Evolutionary conservation across 2,329 filamentous ascomycete species (phyloP), one percentile per base, ranked within the genome.

Genomic region (Thelonectria olida): DNA sequence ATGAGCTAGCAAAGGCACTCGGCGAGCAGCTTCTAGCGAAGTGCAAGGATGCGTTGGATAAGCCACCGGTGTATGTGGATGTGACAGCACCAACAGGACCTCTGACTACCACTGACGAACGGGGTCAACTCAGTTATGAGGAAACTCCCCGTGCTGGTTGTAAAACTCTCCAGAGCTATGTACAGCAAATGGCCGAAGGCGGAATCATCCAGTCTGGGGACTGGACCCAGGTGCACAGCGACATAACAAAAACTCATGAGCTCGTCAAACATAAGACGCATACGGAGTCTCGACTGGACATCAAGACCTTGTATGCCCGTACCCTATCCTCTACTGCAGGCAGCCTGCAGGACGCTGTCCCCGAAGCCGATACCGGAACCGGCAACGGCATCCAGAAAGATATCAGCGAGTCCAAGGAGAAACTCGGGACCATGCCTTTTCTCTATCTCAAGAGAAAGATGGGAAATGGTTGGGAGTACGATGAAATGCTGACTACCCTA

Each of bases 131-230:
- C 75, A 91, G 92, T 73, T 99, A 97, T 75, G 86, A 94, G 74
- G 96, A 99, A 78, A 86, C 91, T 7, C 92, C 94, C 55, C 88
- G 96, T 55, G 84, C 92, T 31, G 97, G 93, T 76, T 96, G 95
- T 76, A 91, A 96, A 72, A 99, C 99, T 82, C 87, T 99, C 44
- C 96, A 99, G 82, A 94, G 98, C 78, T 99, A 99, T 73, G 96
- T 99, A 50, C 92, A 92, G 75, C 93, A 98, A 77, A 98, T 99
- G 96, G 95, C 95, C 8, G 94, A 97, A 70, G 96, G 96, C 64
- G 96, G 96, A 80, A 96, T 99, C 71, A 97, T 95, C 27, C 96
- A 99, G 78, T 99, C 99, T 76, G 96, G 95, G 75, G 98, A 97
- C 82, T 90, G 96, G 42, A 96, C 94, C 67, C 99, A 98, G 85